These are phyloP conservation scores for Ammopiptanthus mongolicus DNA, from an alignment of 306 rosid genomes.

Conservation along the genomic window DNA sequence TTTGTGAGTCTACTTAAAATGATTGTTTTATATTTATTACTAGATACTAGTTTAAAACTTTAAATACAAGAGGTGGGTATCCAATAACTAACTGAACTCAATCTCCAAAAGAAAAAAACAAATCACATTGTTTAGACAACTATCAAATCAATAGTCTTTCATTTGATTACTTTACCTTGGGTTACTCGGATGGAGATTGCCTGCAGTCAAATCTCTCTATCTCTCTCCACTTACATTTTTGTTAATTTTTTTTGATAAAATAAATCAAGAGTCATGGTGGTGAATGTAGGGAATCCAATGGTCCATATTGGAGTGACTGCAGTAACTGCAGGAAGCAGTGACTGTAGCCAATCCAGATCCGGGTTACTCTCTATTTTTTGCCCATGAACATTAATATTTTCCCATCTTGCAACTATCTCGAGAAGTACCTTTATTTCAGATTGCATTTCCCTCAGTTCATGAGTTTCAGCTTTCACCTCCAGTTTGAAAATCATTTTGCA, in stretches of 20 bases:
- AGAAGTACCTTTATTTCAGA: neutral
- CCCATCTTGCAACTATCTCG: neutral
- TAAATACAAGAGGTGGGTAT: neutral
- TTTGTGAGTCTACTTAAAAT: constrained; percentile 10
- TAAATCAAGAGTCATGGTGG: no score
- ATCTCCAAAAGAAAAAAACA: neutral
- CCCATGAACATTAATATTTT: neutral
- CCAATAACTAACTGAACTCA: neutral
- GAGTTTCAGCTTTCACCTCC: neutral
- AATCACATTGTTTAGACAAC: neutral
- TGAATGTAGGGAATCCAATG: no score
- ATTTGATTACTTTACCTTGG: neutral
- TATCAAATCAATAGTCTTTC: neutral
- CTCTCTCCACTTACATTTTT: no score
- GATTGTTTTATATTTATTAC: neutral
- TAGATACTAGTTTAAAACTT: neutral
- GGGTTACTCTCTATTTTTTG: neutral
- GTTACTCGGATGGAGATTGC: no score
- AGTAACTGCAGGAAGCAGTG: no score
- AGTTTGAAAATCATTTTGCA: neutral
- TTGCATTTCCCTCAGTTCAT: neutral
- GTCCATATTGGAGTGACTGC: no score
- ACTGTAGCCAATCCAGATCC: no score
- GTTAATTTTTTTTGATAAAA: no score
- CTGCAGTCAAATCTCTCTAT: no score